Conservation (phyloP, 1,284 basidiomycete genomes). For the Pseudozyma thailandica region DNA sequence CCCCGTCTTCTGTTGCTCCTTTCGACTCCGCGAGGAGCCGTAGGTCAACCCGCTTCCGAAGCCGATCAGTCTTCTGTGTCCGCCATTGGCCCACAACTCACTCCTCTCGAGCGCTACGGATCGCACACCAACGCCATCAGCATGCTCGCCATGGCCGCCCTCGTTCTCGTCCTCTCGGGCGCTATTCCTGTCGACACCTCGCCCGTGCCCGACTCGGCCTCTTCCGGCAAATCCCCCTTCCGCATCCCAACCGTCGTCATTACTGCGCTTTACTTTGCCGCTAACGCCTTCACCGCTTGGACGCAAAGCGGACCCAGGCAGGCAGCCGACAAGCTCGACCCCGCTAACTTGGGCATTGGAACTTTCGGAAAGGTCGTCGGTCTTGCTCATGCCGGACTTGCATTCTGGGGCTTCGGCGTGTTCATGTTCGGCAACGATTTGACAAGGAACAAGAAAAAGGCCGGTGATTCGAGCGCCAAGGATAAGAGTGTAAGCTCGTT, state of each 20-base stretch:
- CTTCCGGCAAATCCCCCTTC: constrained; percentile 34
- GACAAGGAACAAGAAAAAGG: constrained; percentile 47
- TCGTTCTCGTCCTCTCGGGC: constrained; percentile 39
- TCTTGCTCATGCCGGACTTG: constrained; percentile 22
- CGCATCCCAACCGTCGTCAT: constrained; percentile 42
- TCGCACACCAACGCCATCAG: constrained; percentile 42
- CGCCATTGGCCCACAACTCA: constrained; percentile 47
- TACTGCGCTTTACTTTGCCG: constrained; percentile 39
- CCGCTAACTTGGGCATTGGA: constrained; percentile 38
- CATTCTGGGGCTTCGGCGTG: constrained; percentile 47
- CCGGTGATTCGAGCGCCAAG: constrained; percentile 26
- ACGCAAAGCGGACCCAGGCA: constrained; percentile 16
- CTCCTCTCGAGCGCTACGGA: constrained; percentile 40
- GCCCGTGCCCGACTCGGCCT: constrained; percentile 36
- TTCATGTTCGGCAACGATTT: constrained; percentile 50
- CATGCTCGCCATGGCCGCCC: constrained; percentile 36
- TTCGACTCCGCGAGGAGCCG: constrained; percentile 43
- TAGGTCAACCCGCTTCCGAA: constrained; percentile 22
- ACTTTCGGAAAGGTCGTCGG: constrained; percentile 41
- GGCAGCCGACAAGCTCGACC: constrained; percentile 3
- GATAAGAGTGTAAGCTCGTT: constrained; percentile 68
- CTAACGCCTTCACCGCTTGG: constrained; percentile 36
- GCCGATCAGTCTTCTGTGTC: constrained; percentile 16
- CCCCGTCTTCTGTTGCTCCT: constrained; percentile 43
- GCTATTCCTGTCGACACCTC: constrained; percentile 45